Percentiles rank a stretch among this genome's conserved stretches.
Conservation (phyloP, 164 flowering plant genomes). For the Houttuynia cordata region DNA sequence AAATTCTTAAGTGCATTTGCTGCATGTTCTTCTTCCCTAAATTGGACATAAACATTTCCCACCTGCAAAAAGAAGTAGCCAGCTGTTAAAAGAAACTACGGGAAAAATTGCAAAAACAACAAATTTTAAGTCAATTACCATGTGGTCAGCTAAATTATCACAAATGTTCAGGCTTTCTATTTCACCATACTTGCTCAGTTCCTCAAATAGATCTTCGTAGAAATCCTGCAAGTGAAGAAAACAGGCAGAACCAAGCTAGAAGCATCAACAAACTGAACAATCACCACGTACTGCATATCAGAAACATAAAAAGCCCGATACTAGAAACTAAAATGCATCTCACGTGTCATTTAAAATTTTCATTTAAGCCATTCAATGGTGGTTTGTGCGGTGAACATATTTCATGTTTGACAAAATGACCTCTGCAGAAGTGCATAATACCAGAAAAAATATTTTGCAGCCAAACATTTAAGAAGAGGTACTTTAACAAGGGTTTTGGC, state of each 20-base stretch:
- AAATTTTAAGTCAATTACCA: conserved; percentile 32
- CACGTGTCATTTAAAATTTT: too few species aligned
- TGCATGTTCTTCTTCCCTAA: conserved; percentile 84
- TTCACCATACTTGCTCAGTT: conserved; percentile 80
- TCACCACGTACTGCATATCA: not conserved
- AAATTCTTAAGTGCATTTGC: conserved; percentile 60
- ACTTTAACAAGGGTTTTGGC: too few species aligned
- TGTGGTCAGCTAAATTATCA: conserved; percentile 86
- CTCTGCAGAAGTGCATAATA: too few species aligned
- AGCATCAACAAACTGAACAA: not conserved
- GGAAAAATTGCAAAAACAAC: not conserved
- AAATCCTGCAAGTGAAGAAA: conserved; percentile 38
- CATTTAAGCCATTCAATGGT: too few species aligned
- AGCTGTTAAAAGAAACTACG: not conserved
- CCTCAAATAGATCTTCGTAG: conserved; percentile 81
- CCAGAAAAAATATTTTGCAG: too few species aligned
- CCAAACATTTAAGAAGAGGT: too few species aligned
- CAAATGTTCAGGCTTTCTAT: conserved; percentile 75
- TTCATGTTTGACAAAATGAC: too few species aligned
- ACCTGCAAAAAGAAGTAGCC: conserved; percentile 30
- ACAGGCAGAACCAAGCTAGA: not conserved
- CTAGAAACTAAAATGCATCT: not conserved
- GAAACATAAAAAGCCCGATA: not conserved
- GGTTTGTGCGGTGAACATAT: too few species aligned
- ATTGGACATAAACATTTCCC: conserved; percentile 93